A percentile compares a stretch with the other conserved stretches of the same genome.
phyloP scores from a whole-genome alignment of 805 yeast genomes.

The Metschnikowia drakensbergensis region DNA sequence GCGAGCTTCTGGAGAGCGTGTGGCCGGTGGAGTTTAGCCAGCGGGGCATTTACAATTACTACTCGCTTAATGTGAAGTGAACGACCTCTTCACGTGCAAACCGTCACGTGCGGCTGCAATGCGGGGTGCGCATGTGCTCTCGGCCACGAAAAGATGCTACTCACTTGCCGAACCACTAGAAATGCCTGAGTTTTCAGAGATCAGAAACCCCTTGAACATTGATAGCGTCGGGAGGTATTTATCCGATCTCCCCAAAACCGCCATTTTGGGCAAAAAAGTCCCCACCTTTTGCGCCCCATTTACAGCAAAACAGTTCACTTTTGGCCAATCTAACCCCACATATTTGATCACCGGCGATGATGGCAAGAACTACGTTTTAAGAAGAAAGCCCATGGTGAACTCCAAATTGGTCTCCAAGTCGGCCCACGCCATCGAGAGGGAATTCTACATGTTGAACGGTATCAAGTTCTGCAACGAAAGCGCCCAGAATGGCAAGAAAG shows the following conservation, averaged over 20 bases:
- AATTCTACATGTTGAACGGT: constrained; percentile 47
- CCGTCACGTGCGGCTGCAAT: not conserved
- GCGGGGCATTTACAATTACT: constrained; percentile 56
- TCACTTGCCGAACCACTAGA: not conserved
- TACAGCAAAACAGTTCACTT: constrained; percentile 48
- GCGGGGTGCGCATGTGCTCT: not conserved
- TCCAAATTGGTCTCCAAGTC: constrained; percentile 47
- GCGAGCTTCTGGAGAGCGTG: constrained; percentile 31
- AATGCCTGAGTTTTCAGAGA: constrained; percentile 27
- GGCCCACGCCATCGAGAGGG: constrained; percentile 64
- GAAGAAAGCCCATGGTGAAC: constrained; percentile 55
- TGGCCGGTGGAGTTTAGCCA: constrained; percentile 54
- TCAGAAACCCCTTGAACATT: constrained; percentile 33
- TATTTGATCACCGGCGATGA: constrained; percentile 46
- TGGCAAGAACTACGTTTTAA: constrained; percentile 41
- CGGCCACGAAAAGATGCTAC: not conserved
- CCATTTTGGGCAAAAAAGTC: constrained; percentile 23
- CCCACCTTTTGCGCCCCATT: constrained; percentile 19
- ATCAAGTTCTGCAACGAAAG: constrained; percentile 28
- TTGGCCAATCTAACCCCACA: constrained; percentile 65
- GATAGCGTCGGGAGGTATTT: constrained; percentile 24
- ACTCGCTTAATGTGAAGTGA: constrained; percentile 44
- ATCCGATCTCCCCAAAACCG: constrained; percentile 11
- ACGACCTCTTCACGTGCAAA: too few species aligned
- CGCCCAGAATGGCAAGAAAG: constrained; percentile 18